phyloP scores from a whole-genome alignment of 2,329 filamentous ascomycete genomes.

The Cladosporium sp. region DNA sequence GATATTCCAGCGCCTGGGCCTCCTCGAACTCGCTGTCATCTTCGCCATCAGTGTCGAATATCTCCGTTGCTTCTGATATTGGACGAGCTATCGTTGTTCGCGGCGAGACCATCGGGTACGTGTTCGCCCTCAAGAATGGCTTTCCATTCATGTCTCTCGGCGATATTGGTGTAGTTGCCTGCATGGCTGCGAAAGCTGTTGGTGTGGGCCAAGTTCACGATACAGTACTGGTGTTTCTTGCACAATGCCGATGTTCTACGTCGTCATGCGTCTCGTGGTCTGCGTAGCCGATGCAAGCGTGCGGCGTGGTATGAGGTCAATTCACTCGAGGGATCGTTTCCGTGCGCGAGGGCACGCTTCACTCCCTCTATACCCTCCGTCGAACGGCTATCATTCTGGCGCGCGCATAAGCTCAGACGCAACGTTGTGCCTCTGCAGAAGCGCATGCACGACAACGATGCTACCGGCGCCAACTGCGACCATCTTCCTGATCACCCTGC shows the following conservation, averaged over 20 bases:
- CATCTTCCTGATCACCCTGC: conserved; percentile 6
- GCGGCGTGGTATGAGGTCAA: conserved; percentile 18
- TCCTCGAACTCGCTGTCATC: conserved; percentile 56
- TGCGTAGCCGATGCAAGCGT: conserved; percentile 19
- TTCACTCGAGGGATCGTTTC: conserved; percentile 33
- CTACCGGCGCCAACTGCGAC: conserved; percentile 24
- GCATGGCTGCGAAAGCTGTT: conserved; percentile 29
- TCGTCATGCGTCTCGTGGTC: conserved; percentile 10
- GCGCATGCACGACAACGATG: conserved; percentile 15
- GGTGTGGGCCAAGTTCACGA: conserved; percentile 5
- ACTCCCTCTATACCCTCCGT: conserved; percentile 39
- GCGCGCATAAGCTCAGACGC: conserved; percentile 30
- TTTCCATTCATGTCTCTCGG: conserved; percentile 41
- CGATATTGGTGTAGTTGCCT: conserved; percentile 43
- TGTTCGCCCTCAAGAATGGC: conserved; percentile 47
- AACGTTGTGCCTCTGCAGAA: conserved; percentile 27
- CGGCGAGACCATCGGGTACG: conserved; percentile 22
- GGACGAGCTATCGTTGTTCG: conserved; percentile 49
- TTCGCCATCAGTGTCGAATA: conserved; percentile 73
- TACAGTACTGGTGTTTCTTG: background rate
- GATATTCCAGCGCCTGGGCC: background rate
- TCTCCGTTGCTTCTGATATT: conserved; percentile 68
- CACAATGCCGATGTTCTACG: conserved; percentile 4
- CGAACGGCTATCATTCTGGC: conserved; percentile 26
- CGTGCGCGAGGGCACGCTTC: conserved; percentile 40